Base-by-base conservation (phyloP, 2,329 filamentous ascomycete genomes). In the Akanthomyces dipterigenus region DNA sequence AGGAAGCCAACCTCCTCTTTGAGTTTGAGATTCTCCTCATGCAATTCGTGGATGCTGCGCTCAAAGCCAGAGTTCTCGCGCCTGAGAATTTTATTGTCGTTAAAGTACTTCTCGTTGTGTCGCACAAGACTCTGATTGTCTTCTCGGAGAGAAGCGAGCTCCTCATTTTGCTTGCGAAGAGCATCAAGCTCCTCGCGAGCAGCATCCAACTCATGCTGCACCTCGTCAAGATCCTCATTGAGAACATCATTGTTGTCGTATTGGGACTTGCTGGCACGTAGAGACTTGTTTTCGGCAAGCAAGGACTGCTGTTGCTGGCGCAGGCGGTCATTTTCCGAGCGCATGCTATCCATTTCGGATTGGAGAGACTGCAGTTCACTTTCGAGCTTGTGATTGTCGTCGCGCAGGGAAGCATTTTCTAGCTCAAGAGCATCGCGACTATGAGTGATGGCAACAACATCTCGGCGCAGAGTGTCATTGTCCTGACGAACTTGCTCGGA, bases 21-120 rank as follows among this genome's bases (percentile, higher is more conserved):
- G 18, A 83, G 73, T 57, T 78, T 77, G 51, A 75, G 66, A 28
- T 80, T 78, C 53, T 82, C 75, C 8, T 77, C 75, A 50, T 79
- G 75, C n/a, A 82, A 68, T 38, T 77, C 74, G 24, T 76, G 75
- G 31, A 78, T 70, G 60, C 75, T 78, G 53, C 76, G 77, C 67
- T 79, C 78, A 62, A 79, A 82, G 57, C 72, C 73, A 26, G 76
- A 73, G 64, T 82, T 82, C 67, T 83, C 77, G 18, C 76, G 74
- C 20, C 73, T 72, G 6, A 81, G 72, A 42, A 75, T 71, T 70
- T 81, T 81, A 72, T 81, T 82, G 67, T 83, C 80, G 61, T 73
- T 77, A 65, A 80, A 83, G 66, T 82, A 82, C 63, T 78, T 79
- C 55, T 83, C 80, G 62, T 83, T 83, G 67, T 82, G 79, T 42